These are phyloP conservation scores for Anaeramoeba ignava DNA, from an alignment of 78 protist genomes.

Conservation along the genomic window DNA sequence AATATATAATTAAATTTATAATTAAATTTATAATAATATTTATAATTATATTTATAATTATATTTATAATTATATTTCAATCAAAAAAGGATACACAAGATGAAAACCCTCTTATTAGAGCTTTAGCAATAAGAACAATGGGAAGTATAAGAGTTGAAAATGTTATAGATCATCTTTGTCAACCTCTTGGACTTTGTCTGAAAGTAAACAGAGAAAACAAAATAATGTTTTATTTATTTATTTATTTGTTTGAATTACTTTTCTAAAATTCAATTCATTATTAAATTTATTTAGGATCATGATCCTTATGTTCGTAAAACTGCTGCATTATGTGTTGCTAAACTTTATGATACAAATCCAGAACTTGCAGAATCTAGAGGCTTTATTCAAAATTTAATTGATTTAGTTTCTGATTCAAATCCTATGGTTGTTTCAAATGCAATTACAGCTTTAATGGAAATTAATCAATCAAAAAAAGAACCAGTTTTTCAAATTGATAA, in stretches of 20 bases:
- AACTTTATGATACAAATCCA: constrained; percentile 82
- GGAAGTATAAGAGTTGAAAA: constrained; percentile 91
- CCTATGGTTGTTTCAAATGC: constrained; percentile 1
- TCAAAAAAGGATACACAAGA: constrained; percentile 86
- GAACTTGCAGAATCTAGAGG: constrained; percentile 76
- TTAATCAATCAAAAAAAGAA: background rate
- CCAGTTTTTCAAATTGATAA: background rate
- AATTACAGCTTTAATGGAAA: background rate
- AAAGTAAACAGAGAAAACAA: constrained; percentile 23
- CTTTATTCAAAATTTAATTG: constrained; percentile 62
- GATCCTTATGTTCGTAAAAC: constrained; percentile 97
- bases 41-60: no score
- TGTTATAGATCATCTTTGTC: constrained; percentile 79
- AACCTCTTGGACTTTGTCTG: constrained; percentile 72
- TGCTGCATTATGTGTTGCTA: constrained; percentile 94
- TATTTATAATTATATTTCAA: no score
- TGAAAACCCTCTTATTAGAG: constrained; percentile 87
- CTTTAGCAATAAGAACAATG: constrained; percentile 97
- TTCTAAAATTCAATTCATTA: background rate
- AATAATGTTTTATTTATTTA: background rate
- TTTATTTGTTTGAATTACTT: no score
- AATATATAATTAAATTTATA: no score
- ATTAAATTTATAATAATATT: no score
- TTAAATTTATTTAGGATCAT: constrained; percentile 54
- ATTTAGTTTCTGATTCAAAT: background rate